Evolutionary conservation across 2,329 filamentous ascomycete genomes (phyloP).

Genomic region (Pseudogymnoascus verrucosus): DNA sequence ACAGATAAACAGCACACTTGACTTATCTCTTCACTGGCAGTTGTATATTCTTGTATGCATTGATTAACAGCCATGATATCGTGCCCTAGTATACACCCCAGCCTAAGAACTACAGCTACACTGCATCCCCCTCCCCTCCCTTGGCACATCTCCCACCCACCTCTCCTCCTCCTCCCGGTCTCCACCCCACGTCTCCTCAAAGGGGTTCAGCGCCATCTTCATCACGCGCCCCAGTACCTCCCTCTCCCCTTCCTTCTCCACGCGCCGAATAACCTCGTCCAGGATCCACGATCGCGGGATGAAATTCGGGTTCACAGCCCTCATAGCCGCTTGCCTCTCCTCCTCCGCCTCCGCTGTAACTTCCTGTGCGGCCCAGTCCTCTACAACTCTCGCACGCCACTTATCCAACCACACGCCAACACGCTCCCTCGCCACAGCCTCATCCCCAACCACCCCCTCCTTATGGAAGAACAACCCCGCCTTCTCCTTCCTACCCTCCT

Average conservation of each 20-base stretch:
- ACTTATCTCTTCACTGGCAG: too few relatives aligned
- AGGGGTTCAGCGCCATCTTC: conserved; percentile 77
- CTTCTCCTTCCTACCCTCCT: conserved; percentile 52
- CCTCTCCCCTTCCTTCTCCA: conserved; percentile 76
- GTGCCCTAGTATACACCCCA: neutral
- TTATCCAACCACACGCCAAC: conserved; percentile 73
- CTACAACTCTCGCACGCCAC: conserved; percentile 63
- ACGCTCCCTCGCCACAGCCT: conserved; percentile 55
- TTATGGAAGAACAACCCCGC: conserved; percentile 73
- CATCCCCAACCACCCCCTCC: conserved; percentile 57
- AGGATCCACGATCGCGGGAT: conserved; percentile 85
- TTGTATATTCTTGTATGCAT: neutral
- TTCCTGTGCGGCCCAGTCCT: conserved; percentile 63
- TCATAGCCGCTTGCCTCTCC: conserved; percentile 67
- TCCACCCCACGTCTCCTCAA: conserved; percentile 67
- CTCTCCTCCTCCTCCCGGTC: conserved; percentile 69
- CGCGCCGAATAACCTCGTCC: conserved; percentile 83
- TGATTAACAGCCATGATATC: neutral
- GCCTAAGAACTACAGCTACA: conserved; percentile 85
- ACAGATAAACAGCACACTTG: too few relatives aligned
- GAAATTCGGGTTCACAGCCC: conserved; percentile 85
- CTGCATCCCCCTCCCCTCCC: conserved; percentile 70
- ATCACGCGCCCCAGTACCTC: conserved; percentile 71
- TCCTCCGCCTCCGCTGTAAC: conserved; percentile 36
- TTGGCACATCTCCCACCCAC: conserved; percentile 80